These are phyloP conservation scores for Rhizopogon vinicolor DNA, from an alignment of 768 basidiomycete species.

Conservation along the genomic window DNA sequence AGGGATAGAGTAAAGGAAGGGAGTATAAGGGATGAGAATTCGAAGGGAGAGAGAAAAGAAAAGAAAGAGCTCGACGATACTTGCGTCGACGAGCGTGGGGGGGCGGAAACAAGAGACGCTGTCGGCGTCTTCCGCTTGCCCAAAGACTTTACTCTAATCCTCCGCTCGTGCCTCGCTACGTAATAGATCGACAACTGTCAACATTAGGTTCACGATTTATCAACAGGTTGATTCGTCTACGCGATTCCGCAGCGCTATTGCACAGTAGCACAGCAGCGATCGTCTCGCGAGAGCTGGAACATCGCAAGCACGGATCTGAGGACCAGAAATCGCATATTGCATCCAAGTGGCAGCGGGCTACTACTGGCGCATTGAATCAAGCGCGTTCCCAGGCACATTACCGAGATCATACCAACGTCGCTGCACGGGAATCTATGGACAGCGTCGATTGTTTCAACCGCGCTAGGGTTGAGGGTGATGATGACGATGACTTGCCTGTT, in stretches of 20 bases:
- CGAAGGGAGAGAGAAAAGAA: too few species aligned
- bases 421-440: conserved; percentile 74
- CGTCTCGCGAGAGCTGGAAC: conserved; percentile 44
- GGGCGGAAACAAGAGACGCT: too few species aligned
- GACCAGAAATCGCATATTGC: conserved; percentile 23
- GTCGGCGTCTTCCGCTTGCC: too few species aligned
- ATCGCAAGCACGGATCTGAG: conserved; percentile 20
- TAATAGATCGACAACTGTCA: too few species aligned
- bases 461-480: conserved; percentile 21
- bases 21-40: too few species aligned
- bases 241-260: conserved; percentile 28
- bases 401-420: conserved; percentile 53
- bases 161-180: too few species aligned
- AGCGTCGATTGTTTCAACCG: conserved; percentile 70
- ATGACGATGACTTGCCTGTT: conserved; percentile 40
- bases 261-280: conserved; percentile 40
- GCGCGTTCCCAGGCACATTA: conserved; percentile 52
- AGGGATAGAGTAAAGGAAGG: too few species aligned
- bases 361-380: conserved; percentile 37
- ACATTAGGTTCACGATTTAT: conserved; percentile 54
- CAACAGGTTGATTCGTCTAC: conserved; percentile 35
- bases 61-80: too few species aligned
- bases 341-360: conserved; percentile 48
- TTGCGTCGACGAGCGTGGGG: too few species aligned
- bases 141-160: too few species aligned